Conservation (phyloP, 2,329 filamentous ascomycete species). For the Pseudocercospora cruenta region DNA sequence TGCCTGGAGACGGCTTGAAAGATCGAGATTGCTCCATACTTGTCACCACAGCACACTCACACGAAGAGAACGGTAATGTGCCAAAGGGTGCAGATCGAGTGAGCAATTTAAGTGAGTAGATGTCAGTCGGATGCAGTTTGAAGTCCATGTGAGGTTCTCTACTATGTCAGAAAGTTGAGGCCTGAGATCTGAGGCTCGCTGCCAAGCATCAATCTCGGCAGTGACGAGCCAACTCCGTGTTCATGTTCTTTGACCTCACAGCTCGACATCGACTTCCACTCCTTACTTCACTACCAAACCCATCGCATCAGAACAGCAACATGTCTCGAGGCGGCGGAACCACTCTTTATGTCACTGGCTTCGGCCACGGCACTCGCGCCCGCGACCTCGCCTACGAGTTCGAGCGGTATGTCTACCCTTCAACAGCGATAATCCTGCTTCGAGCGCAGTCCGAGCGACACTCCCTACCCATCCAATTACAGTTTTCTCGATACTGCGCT, state of each 20-base stretch:
- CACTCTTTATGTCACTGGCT: conserved; percentile 98
- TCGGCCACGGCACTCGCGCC: conserved; percentile 97
- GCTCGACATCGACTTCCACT: conserved; percentile 6
- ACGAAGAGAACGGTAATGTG: too few species aligned
- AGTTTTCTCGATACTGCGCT: neutral
- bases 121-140: too few species aligned
- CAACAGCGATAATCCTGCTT: conserved; percentile 11
- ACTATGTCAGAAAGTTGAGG: too few species aligned
- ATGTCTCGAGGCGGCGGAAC: conserved; percentile 90
- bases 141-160: too few species aligned
- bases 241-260: conserved; percentile 4
- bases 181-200: neutral
- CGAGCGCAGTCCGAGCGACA: conserved; percentile 7
- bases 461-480: conserved; percentile 4
- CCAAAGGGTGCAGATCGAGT: too few species aligned
- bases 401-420: conserved; percentile 87
- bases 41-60: too few species aligned
- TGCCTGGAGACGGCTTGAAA: too few species aligned
- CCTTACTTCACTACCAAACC: conserved; percentile 8
- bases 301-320: conserved; percentile 22
- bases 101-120: too few species aligned
- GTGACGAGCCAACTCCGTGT: neutral
- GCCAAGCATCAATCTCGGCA: neutral
- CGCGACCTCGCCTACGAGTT: conserved; percentile 99
- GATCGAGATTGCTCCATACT: too few species aligned